Base-by-base conservation (phyloP, 2,329 filamentous ascomycete genomes). In the Gyromitra esculenta region DNA sequence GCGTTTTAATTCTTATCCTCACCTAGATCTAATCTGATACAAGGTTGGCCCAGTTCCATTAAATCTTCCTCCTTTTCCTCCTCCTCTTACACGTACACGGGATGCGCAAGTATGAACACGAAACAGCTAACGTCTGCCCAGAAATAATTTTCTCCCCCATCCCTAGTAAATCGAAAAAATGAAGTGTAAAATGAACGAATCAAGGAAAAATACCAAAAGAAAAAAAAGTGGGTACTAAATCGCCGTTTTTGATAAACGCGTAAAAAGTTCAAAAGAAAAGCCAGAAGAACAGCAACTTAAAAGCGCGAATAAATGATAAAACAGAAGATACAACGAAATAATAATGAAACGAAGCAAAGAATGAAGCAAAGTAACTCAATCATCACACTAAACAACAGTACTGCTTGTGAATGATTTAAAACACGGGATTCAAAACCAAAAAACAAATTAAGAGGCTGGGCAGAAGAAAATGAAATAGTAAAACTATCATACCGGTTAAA, bases 341-440 rank as follows among this genome's bases (percentile, higher is more conserved):
- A 77, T 65, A 77, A 50, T 62, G 68, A 60, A 76, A 77, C 39
- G 73, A 75, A 63, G 77, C 79, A 75, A 79, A 76, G 57, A 76
- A 70, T 57, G 56, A 73, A 75, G 73, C 80, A 79, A 80, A 79
- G 81, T 77, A 81, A 80, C 81, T 60, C 80, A 82, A 81, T 80
- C 79, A 71, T 80, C 82, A 80, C 78, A 78, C 79, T 81, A 80
- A 77, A 78, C 57, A 76, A 78, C 48, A 70, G 62, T 75, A 57
- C 65, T 48, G 65, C 67, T 64, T 75, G 63, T 57, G 41, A 70
- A 64, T 77, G 81, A 72, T 79, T 73, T 25, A 80, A 75, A 56
- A 74, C 37, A 69, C 48, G 48, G 80, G 73, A 7, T 81, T 80
- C 81, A 83, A 83, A 64, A 77, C 78, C 71, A 70, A 52, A 73